Percentiles rank a stretch among this genome's conserved stretches.
Conservation (phyloP, 768 basidiomycete species). For the Mycena galopus region DNA sequence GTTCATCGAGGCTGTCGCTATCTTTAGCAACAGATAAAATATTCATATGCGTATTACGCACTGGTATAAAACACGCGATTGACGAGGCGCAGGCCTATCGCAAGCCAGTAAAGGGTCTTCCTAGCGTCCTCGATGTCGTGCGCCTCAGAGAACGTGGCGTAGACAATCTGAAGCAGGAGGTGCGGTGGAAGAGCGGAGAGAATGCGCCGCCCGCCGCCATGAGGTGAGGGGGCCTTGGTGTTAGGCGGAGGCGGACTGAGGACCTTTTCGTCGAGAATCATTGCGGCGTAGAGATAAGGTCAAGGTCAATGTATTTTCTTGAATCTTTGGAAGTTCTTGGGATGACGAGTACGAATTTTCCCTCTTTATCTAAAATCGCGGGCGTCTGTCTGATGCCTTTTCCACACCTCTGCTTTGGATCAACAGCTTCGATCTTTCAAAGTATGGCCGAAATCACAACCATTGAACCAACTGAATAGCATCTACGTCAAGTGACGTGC, state of each 20-base stretch:
- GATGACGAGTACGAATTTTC: no score
- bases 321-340: no score
- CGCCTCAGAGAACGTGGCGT: conserved; percentile 69
- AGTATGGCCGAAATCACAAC: no score
- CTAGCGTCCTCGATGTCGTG: conserved; percentile 57
- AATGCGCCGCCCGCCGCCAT: conserved; percentile 32
- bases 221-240: conserved; percentile 13
- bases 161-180: conserved; percentile 79
- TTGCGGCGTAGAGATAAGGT: conserved; percentile 9
- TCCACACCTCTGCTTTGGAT: no score
- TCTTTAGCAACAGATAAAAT: background rate
- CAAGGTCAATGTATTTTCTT: no score
- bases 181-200: conserved; percentile 65
- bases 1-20: conserved; percentile 77
- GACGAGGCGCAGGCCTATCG: conserved; percentile 71
- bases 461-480: no score
- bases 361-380: no score
- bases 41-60: conserved; percentile 41
- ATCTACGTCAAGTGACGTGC: no score
- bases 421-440: no score
- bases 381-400: no score
- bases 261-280: conserved; percentile 38
- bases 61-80: conserved; percentile 76
- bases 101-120: conserved; percentile 80
- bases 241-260: conserved; percentile 32